A percentile compares a stretch with the other conserved stretches of the same genome.
phyloP scores from a whole-genome alignment of 208 protist genomes.

The Strigomonas culicis region DNA sequence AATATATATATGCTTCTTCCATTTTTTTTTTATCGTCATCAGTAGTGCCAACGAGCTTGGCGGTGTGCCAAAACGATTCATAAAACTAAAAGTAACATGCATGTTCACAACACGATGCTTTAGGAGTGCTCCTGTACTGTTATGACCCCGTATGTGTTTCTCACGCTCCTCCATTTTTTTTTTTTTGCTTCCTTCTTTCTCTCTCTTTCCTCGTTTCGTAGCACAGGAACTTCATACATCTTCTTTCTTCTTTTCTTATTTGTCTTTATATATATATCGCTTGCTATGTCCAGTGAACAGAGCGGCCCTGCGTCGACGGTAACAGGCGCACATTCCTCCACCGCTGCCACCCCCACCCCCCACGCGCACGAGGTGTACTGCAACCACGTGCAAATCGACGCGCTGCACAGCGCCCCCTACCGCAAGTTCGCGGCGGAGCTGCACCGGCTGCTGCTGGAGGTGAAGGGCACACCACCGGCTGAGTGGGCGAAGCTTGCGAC shows the following conservation, averaged over 20 bases:
- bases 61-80: no score
- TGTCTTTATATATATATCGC: background rate
- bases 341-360: no score
- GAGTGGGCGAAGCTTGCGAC: constrained; percentile 21
- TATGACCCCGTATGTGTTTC: background rate
- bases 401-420: constrained; percentile 8
- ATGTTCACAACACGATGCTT: no score
- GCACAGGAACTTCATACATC: background rate
- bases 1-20: no score
- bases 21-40: no score
- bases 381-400: no score
- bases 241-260: constrained; percentile 9
- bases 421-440: constrained; percentile 13
- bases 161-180: constrained; percentile 5
- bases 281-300: no score
- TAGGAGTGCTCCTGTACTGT: background rate
- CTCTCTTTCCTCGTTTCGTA: constrained; percentile 15
- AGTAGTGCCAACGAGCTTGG: no score
- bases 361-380: no score
- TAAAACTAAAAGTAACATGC: no score
- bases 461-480: constrained; percentile 15
- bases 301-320: no score
- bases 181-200: constrained; percentile 9
- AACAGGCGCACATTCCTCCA: no score
- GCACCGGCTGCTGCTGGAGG: constrained; percentile 10